A percentile compares a stretch with the other conserved stretches of the same genome.
Conservation (phyloP, 2,329 filamentous ascomycete species). For the Didymella pinodella region DNA sequence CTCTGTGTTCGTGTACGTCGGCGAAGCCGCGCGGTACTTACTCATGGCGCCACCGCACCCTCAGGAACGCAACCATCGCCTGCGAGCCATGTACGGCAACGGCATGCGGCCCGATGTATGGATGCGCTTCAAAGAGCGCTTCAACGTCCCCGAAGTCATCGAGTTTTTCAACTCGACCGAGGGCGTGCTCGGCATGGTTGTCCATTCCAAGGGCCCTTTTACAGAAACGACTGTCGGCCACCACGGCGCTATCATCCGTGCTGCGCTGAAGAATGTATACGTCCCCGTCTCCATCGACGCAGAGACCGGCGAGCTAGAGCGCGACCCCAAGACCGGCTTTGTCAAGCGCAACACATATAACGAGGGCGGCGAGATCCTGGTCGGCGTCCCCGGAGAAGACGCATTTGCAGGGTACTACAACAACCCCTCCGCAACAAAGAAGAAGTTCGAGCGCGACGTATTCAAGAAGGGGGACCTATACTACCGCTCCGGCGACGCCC, state of each 20-base stretch:
- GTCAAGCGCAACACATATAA: constrained; percentile 68
- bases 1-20: constrained; percentile 78
- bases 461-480: constrained; percentile 56
- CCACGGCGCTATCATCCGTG: constrained; percentile 68
- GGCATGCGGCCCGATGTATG: constrained; percentile 73
- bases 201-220: constrained; percentile 61
- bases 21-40: constrained; percentile 76
- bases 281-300: constrained; percentile 73
- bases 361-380: constrained; percentile 75
- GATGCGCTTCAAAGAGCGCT: constrained; percentile 68
- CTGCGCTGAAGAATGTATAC: constrained; percentile 60
- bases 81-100: constrained; percentile 70
- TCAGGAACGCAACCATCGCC: constrained; percentile 64
- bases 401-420: constrained; percentile 71
- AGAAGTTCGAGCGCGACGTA: constrained; percentile 57
- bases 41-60: constrained; percentile 70
- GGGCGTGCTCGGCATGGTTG: constrained; percentile 69
- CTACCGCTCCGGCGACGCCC: constrained; percentile 56
- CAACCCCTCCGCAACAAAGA: constrained; percentile 69
- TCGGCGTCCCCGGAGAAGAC: constrained; percentile 60
- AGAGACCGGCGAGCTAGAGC: constrained; percentile 70
- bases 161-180: constrained; percentile 84
- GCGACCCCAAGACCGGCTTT: constrained; percentile 72
- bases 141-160: constrained; percentile 66
- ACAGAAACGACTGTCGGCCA: constrained; percentile 70